Evolutionary conservation across 78 protist species (phyloP).

Genomic region (Dictyostelium capitatum): DNA sequence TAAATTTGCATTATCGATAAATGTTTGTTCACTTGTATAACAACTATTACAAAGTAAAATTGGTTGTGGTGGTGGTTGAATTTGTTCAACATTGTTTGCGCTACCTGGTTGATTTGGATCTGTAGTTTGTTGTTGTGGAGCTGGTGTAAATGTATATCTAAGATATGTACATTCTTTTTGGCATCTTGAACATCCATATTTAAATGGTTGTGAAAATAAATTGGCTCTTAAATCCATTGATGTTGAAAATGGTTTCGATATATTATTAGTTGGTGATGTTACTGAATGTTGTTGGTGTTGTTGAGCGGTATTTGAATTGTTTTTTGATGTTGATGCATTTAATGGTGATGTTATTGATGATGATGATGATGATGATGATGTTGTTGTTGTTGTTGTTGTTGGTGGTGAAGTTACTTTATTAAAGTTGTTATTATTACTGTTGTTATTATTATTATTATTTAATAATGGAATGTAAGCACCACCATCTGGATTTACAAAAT

Average conservation of each 20-base stretch:
- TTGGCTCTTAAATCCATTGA: conserved; percentile 44
- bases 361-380: neutral
- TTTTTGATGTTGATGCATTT: neutral
- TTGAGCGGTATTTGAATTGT: neutral
- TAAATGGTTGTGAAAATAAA: conserved; percentile 64
- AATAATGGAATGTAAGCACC: conserved; percentile 58
- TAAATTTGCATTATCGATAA: neutral
- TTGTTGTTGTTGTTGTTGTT: neutral
- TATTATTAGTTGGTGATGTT: neutral
- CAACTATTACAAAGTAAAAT: conserved; percentile 28
- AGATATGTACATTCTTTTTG: conserved; percentile 32
- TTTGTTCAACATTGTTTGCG: neutral
- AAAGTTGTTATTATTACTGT: neutral
- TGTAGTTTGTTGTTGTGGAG: neutral
- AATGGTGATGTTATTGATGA: neutral
- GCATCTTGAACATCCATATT: conserved; percentile 30
- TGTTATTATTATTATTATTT: neutral
- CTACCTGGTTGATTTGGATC: neutral
- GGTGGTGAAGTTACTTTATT: neutral
- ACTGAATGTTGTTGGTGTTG: neutral
- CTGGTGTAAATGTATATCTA: conserved; percentile 10
- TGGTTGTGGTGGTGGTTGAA: neutral
- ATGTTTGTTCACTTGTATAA: conserved; percentile 6
- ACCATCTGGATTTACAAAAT: conserved; percentile 67
- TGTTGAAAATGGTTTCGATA: neutral